Conservation (phyloP, 1,284 basidiomycete species). For the Phlebopus sp. region DNA sequence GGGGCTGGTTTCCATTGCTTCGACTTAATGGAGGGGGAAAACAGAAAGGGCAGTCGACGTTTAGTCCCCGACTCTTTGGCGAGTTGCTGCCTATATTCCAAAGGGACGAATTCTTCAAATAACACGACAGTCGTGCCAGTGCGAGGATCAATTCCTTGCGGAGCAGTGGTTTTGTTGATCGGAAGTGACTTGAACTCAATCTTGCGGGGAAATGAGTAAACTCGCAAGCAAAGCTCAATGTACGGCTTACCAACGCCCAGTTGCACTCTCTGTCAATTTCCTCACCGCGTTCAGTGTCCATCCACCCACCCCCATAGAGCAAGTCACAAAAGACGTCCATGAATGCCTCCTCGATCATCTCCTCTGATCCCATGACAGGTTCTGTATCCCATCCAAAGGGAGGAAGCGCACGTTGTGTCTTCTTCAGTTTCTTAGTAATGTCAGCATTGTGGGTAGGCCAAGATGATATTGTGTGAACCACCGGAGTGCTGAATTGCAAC, state of each 20-base stretch:
- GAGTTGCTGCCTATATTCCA: constrained; percentile 80
- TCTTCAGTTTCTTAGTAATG: constrained; percentile 75
- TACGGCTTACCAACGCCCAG: constrained; percentile 78
- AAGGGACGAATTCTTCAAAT: constrained; percentile 86
- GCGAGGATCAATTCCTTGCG: constrained; percentile 44
- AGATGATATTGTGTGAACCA: constrained; percentile 59
- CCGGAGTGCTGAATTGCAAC: constrained; percentile 75
- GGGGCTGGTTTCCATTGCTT: constrained; percentile 72
- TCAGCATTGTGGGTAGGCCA: constrained; percentile 76
- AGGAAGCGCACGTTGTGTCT: constrained; percentile 75
- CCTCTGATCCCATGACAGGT: constrained; percentile 68
- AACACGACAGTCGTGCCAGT: constrained; percentile 63
- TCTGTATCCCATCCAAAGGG: constrained; percentile 85
- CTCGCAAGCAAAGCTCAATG: background rate
- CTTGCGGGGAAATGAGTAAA: constrained; percentile 38
- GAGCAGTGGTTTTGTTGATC: constrained; percentile 24
- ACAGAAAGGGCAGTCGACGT: constrained; percentile 49
- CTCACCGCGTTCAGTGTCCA: constrained; percentile 71
- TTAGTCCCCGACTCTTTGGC: constrained; percentile 43
- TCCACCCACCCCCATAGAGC: constrained; percentile 75
- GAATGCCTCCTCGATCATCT: constrained; percentile 83
- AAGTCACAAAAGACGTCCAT: constrained; percentile 86
- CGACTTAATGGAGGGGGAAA: constrained; percentile 41
- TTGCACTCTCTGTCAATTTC: constrained; percentile 80
- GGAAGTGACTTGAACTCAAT: constrained; percentile 80